phyloP scores from a whole-genome alignment of 306 rosid genomes.

The Styphnolobium japonicum region DNA sequence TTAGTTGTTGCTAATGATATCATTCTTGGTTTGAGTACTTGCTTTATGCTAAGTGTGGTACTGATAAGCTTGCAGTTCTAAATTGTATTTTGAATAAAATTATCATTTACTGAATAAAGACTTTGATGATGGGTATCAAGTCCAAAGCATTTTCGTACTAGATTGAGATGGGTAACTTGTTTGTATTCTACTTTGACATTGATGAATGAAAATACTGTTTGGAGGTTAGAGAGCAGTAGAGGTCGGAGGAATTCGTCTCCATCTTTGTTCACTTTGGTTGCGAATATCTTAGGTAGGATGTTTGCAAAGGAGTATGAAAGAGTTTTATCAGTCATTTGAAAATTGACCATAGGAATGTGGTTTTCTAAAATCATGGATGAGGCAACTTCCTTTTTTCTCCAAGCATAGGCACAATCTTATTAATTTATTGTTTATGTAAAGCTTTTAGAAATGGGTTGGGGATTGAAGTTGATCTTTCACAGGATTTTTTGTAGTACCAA shows the following conservation, averaged over 20 bases:
- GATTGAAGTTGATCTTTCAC: not conserved
- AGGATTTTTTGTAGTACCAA: no score
- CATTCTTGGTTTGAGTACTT: no score
- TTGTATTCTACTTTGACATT: not conserved
- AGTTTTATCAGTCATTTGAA: not conserved
- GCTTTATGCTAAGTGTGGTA: no score
- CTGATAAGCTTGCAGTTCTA: no score
- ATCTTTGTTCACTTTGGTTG: no score
- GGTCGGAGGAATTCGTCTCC: not conserved
- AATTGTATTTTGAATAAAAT: no score
- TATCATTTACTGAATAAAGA: no score
- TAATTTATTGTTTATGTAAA: no score
- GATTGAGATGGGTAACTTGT: no score
- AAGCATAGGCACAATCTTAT: not conserved
- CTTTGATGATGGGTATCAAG: no score
- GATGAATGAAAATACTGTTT: not conserved
- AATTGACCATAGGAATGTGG: not conserved
- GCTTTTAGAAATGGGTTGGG: not conserved
- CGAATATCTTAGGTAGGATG: not conserved
- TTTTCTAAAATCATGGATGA: not conserved
- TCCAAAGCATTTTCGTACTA: no score
- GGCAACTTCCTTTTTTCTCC: not conserved
- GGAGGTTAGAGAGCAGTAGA: not conserved
- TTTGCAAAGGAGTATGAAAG: not conserved
- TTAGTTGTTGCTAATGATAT: no score